Percentiles rank a stretch among this genome's conserved stretches.
phyloP scores from a whole-genome alignment of 805 yeast genomes.

The Wickerhamomyces tratensis region DNA sequence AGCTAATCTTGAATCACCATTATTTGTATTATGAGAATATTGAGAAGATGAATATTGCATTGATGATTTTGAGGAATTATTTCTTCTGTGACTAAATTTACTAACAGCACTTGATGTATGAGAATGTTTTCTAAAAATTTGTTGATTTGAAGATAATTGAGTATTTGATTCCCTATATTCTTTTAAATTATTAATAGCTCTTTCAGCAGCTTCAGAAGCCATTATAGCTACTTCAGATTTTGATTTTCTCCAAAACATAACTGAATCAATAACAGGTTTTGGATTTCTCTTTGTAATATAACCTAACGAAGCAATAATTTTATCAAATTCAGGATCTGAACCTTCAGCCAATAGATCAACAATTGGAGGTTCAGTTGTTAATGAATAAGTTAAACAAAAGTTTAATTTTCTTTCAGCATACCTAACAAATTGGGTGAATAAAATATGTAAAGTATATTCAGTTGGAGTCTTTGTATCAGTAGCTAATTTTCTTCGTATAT shows the following conservation, averaged over 20 bases:
- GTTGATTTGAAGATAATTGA: neutral
- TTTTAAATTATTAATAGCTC: constrained; percentile 20
- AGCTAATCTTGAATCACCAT: constrained; percentile 53
- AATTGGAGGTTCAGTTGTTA: constrained; percentile 69
- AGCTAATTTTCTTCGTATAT: constrained; percentile 27
- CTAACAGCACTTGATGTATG: constrained; percentile 23
- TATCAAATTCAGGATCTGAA: constrained; percentile 77
- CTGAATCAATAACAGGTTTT: constrained; percentile 92
- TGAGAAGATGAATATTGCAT: constrained; percentile 4
- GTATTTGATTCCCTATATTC: constrained; percentile 20
- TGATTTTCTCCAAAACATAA: constrained; percentile 96
- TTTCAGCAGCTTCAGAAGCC: constrained; percentile 45
- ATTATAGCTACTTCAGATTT: constrained; percentile 78
- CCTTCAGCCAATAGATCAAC: constrained; percentile 77
- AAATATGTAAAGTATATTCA: constrained; percentile 87
- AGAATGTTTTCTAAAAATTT: constrained; percentile 16
- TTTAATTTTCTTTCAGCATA: constrained; percentile 84
- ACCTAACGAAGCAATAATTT: constrained; percentile 78
- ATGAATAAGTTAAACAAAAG: constrained; percentile 54
- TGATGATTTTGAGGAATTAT: constrained; percentile 37
- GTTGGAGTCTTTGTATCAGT: constrained; percentile 64
- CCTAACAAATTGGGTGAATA: constrained; percentile 92
- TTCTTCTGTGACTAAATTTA: constrained; percentile 34
- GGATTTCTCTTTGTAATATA: constrained; percentile 86
- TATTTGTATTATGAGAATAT: constrained; percentile 2